Base-by-base conservation (phyloP, 1,284 basidiomycete genomes). In the Sphagnurus paluster region DNA sequence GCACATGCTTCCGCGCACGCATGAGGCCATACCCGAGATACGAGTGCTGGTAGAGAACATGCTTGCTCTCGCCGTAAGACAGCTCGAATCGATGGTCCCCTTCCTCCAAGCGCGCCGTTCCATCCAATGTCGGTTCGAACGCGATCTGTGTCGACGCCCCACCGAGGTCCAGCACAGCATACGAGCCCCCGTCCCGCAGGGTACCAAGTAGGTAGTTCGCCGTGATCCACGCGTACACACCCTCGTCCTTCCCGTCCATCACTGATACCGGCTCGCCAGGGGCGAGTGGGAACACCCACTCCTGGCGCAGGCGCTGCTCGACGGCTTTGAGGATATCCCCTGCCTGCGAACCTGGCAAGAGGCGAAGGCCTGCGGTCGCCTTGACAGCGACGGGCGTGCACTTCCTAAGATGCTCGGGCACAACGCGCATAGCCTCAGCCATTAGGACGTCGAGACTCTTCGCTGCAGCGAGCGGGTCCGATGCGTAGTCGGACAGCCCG, bases 61-160 rank as follows among this genome's bases (percentile, higher is more conserved):
- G 82, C 42, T 71, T 76, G 56, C 71, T 73, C 34, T 87, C 89
- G 6, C 81, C 87, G 63, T 95, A 93, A 38, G 66, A 72, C 41
- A 99, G 77, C 47, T 85, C 82, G 69, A 96, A 98, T 68, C 93
- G 93, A 75, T 99, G 96, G 53, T 98, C 95, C 35, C 95, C 95
- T 9, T 91, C 84, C 58, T 79, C 81, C 54, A 98, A 70, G 49
- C 65, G 64, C 39, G 67, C 60, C 48, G 72, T 70, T 41, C 68
- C 64, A 44, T 68, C 23, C 8, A 87, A 87, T 47, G 70, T 74
- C 1, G 96, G 96, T 71, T 97, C 87, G 60, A 99, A 98, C 45
- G 98, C 95, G 63, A 99, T 98, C 70, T 98, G 96, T 16, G 96
- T 99, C 42, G 93, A 96, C 14, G 90, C 96, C 5, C 97, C 96